phyloP scores from a whole-genome alignment of 1,284 basidiomycete genomes.

The Schizophyllum commune region DNA sequence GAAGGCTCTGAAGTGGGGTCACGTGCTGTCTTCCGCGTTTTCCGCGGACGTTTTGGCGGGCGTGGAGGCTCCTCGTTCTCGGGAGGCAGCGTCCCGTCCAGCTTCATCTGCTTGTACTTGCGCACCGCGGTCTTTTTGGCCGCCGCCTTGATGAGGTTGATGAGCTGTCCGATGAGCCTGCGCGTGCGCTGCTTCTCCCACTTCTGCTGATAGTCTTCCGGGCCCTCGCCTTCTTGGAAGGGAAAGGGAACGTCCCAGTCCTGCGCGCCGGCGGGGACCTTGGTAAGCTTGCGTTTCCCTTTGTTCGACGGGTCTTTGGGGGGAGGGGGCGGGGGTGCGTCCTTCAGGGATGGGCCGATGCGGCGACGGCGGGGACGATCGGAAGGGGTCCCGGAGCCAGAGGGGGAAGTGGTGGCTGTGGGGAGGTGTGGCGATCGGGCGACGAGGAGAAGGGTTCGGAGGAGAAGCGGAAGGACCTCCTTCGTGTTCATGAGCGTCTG shows the following conservation, averaged over 20 bases:
- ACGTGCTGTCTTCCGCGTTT: no score
- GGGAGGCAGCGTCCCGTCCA: slow-evolving; percentile 7
- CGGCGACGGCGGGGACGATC: neutral
- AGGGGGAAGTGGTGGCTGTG: slow-evolving; percentile 7
- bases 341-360: neutral
- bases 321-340: neutral
- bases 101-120: slow-evolving; percentile 26
- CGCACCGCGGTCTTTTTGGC: slow-evolving; percentile 44
- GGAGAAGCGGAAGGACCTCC: slow-evolving; percentile 58
- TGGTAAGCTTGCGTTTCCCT: slow-evolving; percentile 56
- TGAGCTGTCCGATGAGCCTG: slow-evolving; percentile 52
- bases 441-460: slow-evolving; percentile 49
- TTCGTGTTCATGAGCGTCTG: slow-evolving; percentile 50
- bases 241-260: slow-evolving; percentile 80
- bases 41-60: no score
- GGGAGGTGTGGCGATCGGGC: slow-evolving; percentile 8
- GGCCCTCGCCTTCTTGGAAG: slow-evolving; percentile 61
- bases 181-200: slow-evolving; percentile 60
- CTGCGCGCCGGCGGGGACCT: slow-evolving; percentile 65
- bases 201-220: slow-evolving; percentile 44
- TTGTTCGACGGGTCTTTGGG: slow-evolving; percentile 8
- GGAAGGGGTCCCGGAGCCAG: neutral
- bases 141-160: slow-evolving; percentile 52
- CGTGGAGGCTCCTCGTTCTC: neutral
- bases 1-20: no score